These are phyloP conservation scores for Amanita inopinata DNA, from an alignment of 768 basidiomycete species.

Conservation along the genomic window DNA sequence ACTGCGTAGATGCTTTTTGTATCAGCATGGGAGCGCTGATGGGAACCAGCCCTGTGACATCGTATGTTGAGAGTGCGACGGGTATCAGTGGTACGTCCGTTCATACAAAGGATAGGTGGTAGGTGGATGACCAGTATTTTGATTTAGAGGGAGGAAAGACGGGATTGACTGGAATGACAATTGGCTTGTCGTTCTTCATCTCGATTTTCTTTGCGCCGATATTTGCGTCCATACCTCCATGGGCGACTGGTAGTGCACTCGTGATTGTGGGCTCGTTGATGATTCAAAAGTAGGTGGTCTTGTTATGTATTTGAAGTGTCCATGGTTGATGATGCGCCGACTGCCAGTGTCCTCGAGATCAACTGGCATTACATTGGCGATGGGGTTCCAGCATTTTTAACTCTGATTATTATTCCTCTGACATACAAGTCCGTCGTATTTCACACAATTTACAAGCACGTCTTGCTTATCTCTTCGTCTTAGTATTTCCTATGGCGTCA, in stretches of 20 bases:
- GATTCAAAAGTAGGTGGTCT: constrained; percentile 62
- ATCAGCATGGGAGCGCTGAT: constrained; percentile 76
- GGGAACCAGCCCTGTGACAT: constrained; percentile 75
- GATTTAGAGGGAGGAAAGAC: constrained; percentile 91
- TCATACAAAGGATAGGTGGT: neutral
- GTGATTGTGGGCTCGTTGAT: constrained; percentile 83
- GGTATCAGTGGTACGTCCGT: constrained; percentile 55
- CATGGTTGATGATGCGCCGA: neutral
- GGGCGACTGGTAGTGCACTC: constrained; percentile 83
- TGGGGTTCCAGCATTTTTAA: constrained; percentile 80
- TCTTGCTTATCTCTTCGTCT: constrained; percentile 5
- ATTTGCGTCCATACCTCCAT: constrained; percentile 77
- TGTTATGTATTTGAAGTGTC: constrained; percentile 1
- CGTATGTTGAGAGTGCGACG: constrained; percentile 76
- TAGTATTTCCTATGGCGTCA: constrained; percentile 86
- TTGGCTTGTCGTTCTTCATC: constrained; percentile 70
- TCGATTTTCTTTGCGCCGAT: constrained; percentile 85
- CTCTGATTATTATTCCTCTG: constrained; percentile 68
- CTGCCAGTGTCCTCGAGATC: constrained; percentile 59
- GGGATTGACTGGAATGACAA: constrained; percentile 67
- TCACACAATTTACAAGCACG: neutral
- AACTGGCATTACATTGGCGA: constrained; percentile 89
- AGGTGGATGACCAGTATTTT: too few relatives aligned
- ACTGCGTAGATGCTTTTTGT: constrained; percentile 74
- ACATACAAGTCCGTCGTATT: constrained; percentile 54